Evolutionary conservation across 2,329 filamentous ascomycete genomes (phyloP), one percentile per base, ranked within the genome.

Genomic region (Diaporthe batatas): DNA sequence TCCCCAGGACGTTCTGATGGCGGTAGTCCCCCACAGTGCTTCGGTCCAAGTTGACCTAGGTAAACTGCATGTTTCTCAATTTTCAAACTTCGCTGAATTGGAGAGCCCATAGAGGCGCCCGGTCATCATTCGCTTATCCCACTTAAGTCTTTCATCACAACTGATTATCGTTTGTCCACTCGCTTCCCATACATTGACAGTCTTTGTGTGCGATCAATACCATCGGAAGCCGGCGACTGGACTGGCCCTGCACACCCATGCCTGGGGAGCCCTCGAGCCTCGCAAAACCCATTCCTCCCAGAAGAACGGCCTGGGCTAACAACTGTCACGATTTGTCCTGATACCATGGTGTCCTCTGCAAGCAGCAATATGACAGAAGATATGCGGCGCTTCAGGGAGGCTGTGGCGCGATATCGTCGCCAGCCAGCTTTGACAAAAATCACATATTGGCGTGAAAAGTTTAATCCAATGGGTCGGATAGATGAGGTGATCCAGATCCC

Each of bases 401-500:
- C n/a, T 25, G 44, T 70, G 4, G 32, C 1, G 44, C 68, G 44
- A 8, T 3, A 62, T 16, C 68, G 10, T 34, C 57, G 39, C 39
- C 14, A 18, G 39, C 39, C 12, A 18, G 3, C 16, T 18, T 42
- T 16, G 39, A 18, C 12, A 18, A 42, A 18, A 42, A 6, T 16
- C 12, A 14, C 39, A 42, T 16, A 18, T 42, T 42, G 39, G 39
- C 14, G 14, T 18, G 14, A 1, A 18, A 16, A 5, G 0, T 14
- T 42, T 6, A 6, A 6, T 18, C 12, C 16, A 42, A 42, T 70
- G 68, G 21, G 11, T 3, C 44, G 44, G 6, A 53, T 70, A n/a
- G 47, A 70, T 57, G 68, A 70, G 68, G 18, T 62, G 11, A 62
- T 70, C 34, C 16, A 23, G 12, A 14, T 70, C 7, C 18, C 49